Evolutionary conservation across 1,284 basidiomycete species (phyloP).

Genomic region (Microbotryomycetes sp.): DNA sequence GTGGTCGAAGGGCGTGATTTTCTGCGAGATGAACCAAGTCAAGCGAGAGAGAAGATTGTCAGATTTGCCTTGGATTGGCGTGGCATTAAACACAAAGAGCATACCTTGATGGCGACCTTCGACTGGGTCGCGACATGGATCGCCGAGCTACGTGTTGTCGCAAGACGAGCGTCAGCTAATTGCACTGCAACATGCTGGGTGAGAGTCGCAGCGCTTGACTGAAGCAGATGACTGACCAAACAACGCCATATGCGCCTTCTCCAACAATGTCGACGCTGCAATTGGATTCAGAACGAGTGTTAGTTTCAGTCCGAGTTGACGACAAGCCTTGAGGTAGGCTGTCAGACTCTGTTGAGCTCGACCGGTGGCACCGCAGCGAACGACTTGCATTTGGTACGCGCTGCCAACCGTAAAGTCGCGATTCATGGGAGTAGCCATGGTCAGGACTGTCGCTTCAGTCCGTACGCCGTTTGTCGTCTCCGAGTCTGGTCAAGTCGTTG

Average conservation of each 20-base stretch:
- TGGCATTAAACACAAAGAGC: not conserved
- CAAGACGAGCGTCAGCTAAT: not conserved
- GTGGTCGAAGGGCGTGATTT: conserved; percentile 79
- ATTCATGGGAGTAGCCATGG: conserved; percentile 21
- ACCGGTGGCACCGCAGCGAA: not conserved
- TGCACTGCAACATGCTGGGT: not conserved
- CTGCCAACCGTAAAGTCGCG: conserved; percentile 35
- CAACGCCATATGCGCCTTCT: conserved; percentile 69
- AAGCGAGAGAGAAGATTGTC: not conserved
- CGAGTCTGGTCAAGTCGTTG: not conserved
- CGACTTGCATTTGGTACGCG: conserved; percentile 34
- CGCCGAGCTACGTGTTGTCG: conserved; percentile 29
- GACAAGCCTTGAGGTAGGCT: not conserved
- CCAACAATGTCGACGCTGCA: conserved; percentile 70
- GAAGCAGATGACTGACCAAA: conserved; percentile 54
- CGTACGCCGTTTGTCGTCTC: too few relatives aligned
- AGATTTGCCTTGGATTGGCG: not conserved
- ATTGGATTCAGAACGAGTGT: not conserved
- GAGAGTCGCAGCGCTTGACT: not conserved
- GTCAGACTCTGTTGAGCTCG: too few relatives aligned
- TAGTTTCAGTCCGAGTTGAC: not conserved
- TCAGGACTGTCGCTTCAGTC: too few relatives aligned
- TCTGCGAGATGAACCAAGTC: conserved; percentile 49
- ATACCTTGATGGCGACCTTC: conserved; percentile 37
- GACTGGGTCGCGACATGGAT: conserved; percentile 31